phyloP scores from a whole-genome alignment of 345 rosid genomes.

The Rhodomyrtus tomentosa region DNA sequence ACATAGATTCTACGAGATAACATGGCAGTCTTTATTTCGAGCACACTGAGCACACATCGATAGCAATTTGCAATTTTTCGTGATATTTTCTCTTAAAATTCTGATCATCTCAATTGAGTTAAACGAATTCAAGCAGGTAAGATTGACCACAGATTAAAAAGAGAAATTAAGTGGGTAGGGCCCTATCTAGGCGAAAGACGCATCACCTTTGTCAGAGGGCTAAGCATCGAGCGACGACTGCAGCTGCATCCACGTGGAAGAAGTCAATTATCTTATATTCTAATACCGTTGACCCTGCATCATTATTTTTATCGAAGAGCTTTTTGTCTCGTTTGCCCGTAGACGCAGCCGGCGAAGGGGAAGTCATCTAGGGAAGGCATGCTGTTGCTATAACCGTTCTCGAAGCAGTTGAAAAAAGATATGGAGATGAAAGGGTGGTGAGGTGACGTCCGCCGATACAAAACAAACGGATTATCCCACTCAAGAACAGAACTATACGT shows the following conservation, averaged over 20 bases:
- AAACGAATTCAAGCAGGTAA: not conserved
- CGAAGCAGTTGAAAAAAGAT: not conserved
- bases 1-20: too few relatives aligned
- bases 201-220: not conserved
- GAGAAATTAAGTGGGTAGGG: not conserved
- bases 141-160: not conserved
- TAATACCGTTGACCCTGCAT: not conserved
- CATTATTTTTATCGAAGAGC: not conserved
- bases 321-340: not conserved
- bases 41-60: not conserved
- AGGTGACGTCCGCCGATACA: not conserved
- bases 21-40: not conserved
- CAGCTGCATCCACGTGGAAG: not conserved
- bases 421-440: not conserved
- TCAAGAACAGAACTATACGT: too few relatives aligned
- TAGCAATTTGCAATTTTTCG: not conserved
- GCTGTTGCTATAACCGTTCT: not conserved
- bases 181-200: not conserved
- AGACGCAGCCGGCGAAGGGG: not conserved
- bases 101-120: not conserved
- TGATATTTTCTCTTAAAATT: not conserved
- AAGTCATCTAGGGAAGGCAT: not conserved
- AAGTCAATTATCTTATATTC: not conserved
- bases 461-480: too few relatives aligned
- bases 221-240: not conserved